A percentile compares a stretch with the other conserved stretches of the same genome.
Conservation (phyloP, 2,329 filamentous ascomycete genomes). For the Cordyceps cateniannulata region DNA sequence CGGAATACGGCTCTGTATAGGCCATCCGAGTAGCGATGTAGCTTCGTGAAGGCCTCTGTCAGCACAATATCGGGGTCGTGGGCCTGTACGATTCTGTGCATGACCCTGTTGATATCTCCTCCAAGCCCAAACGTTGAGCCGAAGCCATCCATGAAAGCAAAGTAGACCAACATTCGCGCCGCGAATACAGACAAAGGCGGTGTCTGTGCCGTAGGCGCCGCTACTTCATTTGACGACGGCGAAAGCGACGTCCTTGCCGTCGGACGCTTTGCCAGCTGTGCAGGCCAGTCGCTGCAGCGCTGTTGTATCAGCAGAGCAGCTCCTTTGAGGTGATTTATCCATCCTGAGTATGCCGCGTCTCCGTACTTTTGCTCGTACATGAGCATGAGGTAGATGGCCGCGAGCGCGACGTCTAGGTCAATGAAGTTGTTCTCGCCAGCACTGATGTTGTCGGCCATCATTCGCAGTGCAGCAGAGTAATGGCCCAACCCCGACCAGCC, state of each 20-base stretch:
- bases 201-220: slow-evolving; percentile 5
- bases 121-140: slow-evolving; percentile 27
- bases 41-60: slow-evolving; percentile 21
- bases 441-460: slow-evolving; percentile 26
- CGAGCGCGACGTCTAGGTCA: slow-evolving; percentile 26
- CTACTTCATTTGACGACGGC: background rate
- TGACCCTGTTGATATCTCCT: slow-evolving; percentile 26
- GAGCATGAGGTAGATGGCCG: slow-evolving; percentile 30
- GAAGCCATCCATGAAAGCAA: slow-evolving; percentile 25
- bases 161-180: slow-evolving; percentile 28
- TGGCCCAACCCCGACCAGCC: slow-evolving; percentile 21
- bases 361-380: slow-evolving; percentile 32
- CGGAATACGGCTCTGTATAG: slow-evolving; percentile 30
- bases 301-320: slow-evolving; percentile 26
- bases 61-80: slow-evolving; percentile 6
- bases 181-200: slow-evolving; percentile 25
- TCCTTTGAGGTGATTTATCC: slow-evolving; percentile 27
- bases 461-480: slow-evolving; percentile 25
- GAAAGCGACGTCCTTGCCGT: background rate
- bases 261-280: background rate
- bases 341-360: slow-evolving; percentile 24
- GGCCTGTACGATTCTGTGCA: slow-evolving; percentile 13
- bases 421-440: slow-evolving; percentile 16
- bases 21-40: slow-evolving; percentile 28
- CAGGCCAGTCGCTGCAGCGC: slow-evolving; percentile 17